Percentiles rank a stretch among this genome's conserved stretches.
Evolutionary conservation across 2,329 filamentous ascomycete genomes (phyloP).

Genomic region (Penicillium brevicompactum): DNA sequence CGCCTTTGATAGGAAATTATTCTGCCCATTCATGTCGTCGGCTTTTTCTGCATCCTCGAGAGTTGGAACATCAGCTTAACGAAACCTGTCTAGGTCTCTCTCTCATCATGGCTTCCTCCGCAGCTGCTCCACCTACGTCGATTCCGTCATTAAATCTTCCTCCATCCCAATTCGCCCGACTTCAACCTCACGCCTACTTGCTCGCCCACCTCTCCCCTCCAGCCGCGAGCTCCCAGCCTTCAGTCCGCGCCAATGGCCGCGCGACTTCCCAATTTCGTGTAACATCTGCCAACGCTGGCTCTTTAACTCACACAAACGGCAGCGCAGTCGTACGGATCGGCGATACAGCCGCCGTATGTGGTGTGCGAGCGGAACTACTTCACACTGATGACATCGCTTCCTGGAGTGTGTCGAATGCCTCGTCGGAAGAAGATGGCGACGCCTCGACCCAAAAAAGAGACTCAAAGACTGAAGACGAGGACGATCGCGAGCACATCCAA

Average conservation of each 20-base stretch:
- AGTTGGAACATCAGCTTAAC: neutral
- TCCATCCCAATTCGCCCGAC: conserved; percentile 76
- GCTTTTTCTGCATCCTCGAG: conserved; percentile 18
- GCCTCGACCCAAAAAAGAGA: conserved; percentile 22
- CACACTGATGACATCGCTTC: conserved; percentile 70
- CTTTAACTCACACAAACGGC: conserved; percentile 85
- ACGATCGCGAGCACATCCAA: conserved; percentile 50
- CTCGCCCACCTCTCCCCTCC: conserved; percentile 78
- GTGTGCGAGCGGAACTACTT: conserved; percentile 83
- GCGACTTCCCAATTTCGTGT: conserved; percentile 67
- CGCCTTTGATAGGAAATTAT: conserved; percentile 28
- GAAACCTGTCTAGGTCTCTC: neutral
- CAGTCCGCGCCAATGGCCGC: conserved; percentile 81
- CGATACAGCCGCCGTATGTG: conserved; percentile 93
- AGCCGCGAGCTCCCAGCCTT: conserved; percentile 50
- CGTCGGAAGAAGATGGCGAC: conserved; percentile 39
- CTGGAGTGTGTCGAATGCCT: conserved; percentile 42
- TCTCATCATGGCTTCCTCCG: conserved; percentile 24
- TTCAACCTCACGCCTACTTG: conserved; percentile 86
- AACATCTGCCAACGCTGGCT: conserved; percentile 78
- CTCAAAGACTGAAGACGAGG: conserved; percentile 49
- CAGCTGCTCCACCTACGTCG: conserved; percentile 24
- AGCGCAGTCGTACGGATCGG: conserved; percentile 86
- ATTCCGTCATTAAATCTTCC: conserved; percentile 57
- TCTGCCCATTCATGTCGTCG: conserved; percentile 23